Evolutionary conservation across 192 early-diverging fungal genomes (phyloP).

Genomic region (Mortierella claussenii): DNA sequence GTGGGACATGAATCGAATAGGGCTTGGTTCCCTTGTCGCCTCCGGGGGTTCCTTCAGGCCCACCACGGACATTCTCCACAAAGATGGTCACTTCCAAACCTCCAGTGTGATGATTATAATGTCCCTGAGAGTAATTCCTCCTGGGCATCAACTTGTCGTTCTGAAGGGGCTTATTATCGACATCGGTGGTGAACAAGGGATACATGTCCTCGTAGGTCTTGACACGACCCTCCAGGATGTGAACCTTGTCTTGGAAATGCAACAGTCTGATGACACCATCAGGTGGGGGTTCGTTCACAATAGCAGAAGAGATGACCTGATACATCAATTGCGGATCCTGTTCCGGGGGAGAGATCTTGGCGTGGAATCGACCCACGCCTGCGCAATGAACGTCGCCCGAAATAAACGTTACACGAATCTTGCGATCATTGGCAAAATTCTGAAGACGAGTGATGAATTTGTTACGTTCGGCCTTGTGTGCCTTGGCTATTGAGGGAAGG

Average conservation of each 20-base stretch:
- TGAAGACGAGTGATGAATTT: constrained; percentile 74
- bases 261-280: constrained; percentile 38
- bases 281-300: constrained; percentile 69
- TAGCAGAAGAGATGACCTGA: constrained; percentile 85
- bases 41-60: constrained; percentile 41
- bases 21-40: constrained; percentile 36
- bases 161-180: constrained; percentile 49
- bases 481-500: constrained; percentile 67
- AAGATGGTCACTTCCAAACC: constrained; percentile 41
- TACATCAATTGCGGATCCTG: constrained; percentile 79
- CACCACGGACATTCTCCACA: constrained; percentile 47
- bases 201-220: constrained; percentile 62
- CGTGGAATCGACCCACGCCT: constrained; percentile 42
- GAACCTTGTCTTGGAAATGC: constrained; percentile 53
- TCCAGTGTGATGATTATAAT: constrained; percentile 31
- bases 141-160: constrained; percentile 49
- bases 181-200: constrained; percentile 56
- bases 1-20: constrained; percentile 42
- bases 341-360: constrained; percentile 58
- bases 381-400: constrained; percentile 82
- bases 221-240: constrained; percentile 40
- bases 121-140: constrained; percentile 50
- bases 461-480: constrained; percentile 79
- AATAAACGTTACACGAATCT: constrained; percentile 82
- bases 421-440: constrained; percentile 66